phyloP scores from a whole-genome alignment of 257 asterid genomes.

The Verbascum thapsus region DNA sequence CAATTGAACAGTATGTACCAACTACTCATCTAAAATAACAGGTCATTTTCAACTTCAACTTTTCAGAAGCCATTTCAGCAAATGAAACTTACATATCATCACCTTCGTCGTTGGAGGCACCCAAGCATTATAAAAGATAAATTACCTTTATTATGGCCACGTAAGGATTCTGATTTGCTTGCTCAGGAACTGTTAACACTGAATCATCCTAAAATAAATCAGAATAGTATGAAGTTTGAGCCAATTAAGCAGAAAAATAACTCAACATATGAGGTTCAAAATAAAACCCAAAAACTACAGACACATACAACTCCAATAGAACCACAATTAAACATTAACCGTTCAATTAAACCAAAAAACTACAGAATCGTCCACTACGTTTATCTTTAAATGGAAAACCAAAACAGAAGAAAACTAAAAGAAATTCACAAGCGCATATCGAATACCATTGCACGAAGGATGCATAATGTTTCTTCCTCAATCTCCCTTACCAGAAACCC shows the following conservation, averaged over 20 bases:
- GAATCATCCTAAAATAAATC: constrained; percentile 71
- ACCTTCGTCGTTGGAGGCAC: constrained; percentile 13
- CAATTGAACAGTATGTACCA: constrained; percentile 10
- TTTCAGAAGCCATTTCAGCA: constrained; percentile 14
- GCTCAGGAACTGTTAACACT: constrained; percentile 80
- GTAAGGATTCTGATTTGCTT: constrained; percentile 66
- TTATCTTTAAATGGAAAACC: neutral
- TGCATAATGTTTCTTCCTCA: constrained; percentile 45
- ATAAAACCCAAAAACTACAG: neutral
- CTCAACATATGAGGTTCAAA: neutral
- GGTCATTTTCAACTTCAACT: constrained; percentile 5
- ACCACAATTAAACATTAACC: constrained; percentile 10
- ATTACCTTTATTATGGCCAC: constrained; percentile 93
- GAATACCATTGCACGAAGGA: constrained; percentile 73
- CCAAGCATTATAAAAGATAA: constrained; percentile 24
- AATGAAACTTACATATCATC: neutral
- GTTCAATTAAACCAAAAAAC: no score
- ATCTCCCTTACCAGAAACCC: constrained; percentile 72
- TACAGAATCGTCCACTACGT: no score
- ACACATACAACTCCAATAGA: neutral
- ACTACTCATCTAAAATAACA: constrained; percentile 13
- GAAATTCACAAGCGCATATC: constrained; percentile 68
- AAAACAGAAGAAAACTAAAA: no score
- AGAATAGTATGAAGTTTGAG: constrained; percentile 22
- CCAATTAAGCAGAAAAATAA: constrained; percentile 17